These are phyloP conservation scores for Apiotrichum domesticum DNA, from an alignment of 1,284 basidiomycete genomes.

Conservation along the genomic window DNA sequence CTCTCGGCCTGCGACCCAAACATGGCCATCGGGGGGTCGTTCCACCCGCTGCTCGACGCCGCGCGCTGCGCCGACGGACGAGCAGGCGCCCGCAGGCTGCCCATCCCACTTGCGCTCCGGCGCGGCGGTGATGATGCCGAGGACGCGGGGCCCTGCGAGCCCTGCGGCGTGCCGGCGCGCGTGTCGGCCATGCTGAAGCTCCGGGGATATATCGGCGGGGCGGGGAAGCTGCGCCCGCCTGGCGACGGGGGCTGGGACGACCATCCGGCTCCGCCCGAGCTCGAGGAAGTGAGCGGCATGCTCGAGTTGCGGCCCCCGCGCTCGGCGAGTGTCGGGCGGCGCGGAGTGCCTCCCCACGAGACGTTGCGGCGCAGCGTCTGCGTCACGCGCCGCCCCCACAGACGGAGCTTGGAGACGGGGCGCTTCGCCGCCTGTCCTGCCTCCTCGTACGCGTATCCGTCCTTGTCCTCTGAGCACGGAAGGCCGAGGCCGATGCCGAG, in stretches of 20 bases:
- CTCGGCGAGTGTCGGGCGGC: neutral
- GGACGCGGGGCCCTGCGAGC: too few species aligned
- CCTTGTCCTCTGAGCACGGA: neutral
- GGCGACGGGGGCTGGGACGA: conserved; percentile 8
- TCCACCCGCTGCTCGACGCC: conserved; percentile 34
- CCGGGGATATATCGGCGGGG: neutral
- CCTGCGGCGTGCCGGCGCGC: neutral
- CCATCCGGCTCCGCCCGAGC: neutral
- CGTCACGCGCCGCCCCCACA: conserved; percentile 6
- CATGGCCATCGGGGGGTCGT: conserved; percentile 39
- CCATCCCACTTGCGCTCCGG: neutral
- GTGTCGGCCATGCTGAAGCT: conserved; percentile 5
- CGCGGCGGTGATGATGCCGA: neutral
- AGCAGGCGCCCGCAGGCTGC: neutral
- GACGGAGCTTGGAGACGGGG: conserved; percentile 4
- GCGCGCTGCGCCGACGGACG: neutral
- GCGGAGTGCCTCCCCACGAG: neutral
- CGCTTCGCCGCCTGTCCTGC: conserved; percentile 3
- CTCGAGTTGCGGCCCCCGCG: neutral
- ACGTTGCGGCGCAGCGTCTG: conserved; percentile 4
- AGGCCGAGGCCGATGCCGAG: conserved; percentile 1
- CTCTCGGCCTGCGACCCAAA: conserved; percentile 10
- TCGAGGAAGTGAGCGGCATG: conserved; percentile 5
- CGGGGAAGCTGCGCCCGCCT: neutral
- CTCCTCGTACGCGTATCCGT: conserved; percentile 4